Evolutionary conservation across 2,329 filamentous ascomycete species (phyloP).

Genomic region (Albophoma yamanashiensis): DNA sequence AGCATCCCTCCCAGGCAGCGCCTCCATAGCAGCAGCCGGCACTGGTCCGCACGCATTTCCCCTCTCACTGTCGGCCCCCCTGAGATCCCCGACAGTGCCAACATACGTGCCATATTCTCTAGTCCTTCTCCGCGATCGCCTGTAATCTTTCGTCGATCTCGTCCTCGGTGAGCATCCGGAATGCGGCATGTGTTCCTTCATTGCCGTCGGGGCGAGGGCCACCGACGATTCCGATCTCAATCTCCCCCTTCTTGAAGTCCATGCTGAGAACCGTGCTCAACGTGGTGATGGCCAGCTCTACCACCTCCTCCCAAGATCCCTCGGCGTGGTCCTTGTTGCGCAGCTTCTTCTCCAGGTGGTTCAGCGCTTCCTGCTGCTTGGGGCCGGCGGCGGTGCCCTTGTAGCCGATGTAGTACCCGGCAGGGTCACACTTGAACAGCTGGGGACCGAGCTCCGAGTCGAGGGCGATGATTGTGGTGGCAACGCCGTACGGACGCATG

Average conservation of each 20-base stretch:
- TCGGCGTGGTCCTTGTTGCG: conserved; percentile 96
- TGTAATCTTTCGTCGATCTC: conserved; percentile 98
- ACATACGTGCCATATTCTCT: conserved; percentile 21
- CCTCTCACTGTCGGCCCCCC: background rate
- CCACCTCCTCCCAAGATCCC: conserved; percentile 92
- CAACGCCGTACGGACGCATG: conserved; percentile 95
- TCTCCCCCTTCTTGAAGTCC: conserved; percentile 98
- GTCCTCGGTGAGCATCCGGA: conserved; percentile 86
- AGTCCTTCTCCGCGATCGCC: conserved; percentile 98
- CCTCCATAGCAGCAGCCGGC: background rate
- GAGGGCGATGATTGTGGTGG: conserved; percentile 87
- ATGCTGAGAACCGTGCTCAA: conserved; percentile 95
- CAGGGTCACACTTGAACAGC: conserved; percentile 96
- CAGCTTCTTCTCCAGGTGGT: conserved; percentile 98
- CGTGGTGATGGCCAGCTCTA: conserved; percentile 91
- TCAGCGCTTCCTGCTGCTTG: conserved; percentile 97
- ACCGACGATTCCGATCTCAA: conserved; percentile 95
- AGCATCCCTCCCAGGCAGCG: background rate
- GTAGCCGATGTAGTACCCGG: conserved; percentile 97
- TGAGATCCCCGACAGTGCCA: background rate
- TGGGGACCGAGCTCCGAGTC: conserved; percentile 89
- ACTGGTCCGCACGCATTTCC: background rate
- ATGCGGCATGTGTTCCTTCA: conserved; percentile 68
- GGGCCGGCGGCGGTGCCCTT: conserved; percentile 95
- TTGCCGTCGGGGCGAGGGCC: conserved; percentile 73